phyloP scores from a whole-genome alignment of 2,329 filamentous ascomycete genomes.

The Paradendryphiella salina region DNA sequence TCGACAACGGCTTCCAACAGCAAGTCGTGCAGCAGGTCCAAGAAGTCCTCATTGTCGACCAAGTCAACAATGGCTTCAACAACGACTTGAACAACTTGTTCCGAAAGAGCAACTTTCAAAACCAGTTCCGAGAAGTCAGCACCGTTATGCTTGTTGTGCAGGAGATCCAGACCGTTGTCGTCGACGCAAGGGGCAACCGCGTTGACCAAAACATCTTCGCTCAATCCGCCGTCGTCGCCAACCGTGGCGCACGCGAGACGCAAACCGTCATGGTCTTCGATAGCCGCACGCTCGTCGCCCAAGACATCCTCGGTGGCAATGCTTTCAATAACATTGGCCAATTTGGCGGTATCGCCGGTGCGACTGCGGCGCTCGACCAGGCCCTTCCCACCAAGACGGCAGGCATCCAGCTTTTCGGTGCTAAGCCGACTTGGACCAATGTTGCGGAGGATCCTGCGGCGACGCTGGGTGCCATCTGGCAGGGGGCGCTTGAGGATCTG shows the following conservation, averaged over 20 bases:
- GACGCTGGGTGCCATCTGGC: conserved; percentile 33
- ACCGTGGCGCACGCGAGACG: conserved; percentile 29
- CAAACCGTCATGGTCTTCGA: conserved; percentile 41
- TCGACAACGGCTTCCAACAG: conserved; percentile 32
- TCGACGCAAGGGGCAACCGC: conserved; percentile 30
- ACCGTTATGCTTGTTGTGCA: conserved; percentile 40
- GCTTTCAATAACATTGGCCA: conserved; percentile 16
- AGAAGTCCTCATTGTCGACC: conserved; percentile 35
- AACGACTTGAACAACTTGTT: conserved; percentile 40
- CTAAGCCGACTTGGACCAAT: conserved; percentile 32
- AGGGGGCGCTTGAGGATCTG: conserved; percentile 31
- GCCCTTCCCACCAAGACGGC: conserved; percentile 30
- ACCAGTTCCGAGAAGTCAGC: conserved; percentile 21
- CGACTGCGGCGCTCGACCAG: conserved; percentile 12
- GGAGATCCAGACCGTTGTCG: conserved; percentile 34
- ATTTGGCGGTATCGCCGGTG: conserved; percentile 20
- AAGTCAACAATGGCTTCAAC: conserved; percentile 37
- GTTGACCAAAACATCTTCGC: conserved; percentile 37
- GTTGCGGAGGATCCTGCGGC: conserved; percentile 37
- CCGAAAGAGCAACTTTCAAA: conserved; percentile 34
- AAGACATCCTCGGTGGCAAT: conserved; percentile 30
- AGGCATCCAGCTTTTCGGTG: conserved; percentile 34
- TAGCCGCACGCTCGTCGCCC: conserved; percentile 29
- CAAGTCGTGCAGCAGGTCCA: conserved; percentile 34
- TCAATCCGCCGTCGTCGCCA: conserved; percentile 34